phyloP scores from a whole-genome alignment of 2,329 filamentous ascomycete genomes.

The Rhynchosporium graminicola region DNA sequence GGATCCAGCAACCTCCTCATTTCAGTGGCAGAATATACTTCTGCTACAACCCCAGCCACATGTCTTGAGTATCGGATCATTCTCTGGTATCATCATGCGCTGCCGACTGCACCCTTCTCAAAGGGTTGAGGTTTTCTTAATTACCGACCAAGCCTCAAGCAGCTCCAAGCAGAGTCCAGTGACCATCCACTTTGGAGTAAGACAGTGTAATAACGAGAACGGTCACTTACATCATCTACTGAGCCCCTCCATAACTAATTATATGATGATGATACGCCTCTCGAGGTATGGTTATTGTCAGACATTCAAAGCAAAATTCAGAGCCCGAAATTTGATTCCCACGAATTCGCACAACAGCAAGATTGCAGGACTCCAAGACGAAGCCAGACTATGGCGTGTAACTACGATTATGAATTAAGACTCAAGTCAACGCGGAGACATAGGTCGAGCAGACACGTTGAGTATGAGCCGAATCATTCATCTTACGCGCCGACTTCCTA shows the following conservation, averaged over 20 bases:
- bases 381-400: neutral
- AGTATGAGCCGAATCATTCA: neutral
- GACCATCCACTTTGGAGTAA: neutral
- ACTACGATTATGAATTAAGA: conserved; percentile 8
- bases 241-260: neutral
- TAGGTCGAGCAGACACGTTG: conserved; percentile 3
- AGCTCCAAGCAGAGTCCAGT: neutral
- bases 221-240: neutral
- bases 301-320: neutral
- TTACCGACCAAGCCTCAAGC: neutral
- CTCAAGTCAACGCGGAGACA: neutral
- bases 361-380: too few species aligned
- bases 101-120: too few species aligned
- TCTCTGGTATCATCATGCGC: neutral
- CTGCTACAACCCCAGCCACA: neutral
- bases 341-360: neutral
- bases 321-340: too few species aligned
- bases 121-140: neutral
- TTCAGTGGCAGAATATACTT: neutral
- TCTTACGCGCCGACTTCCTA: conserved; percentile 6
- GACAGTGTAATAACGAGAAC: neutral
- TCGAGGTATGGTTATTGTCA: neutral
- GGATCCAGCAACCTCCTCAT: neutral
- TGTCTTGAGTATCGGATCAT: neutral
- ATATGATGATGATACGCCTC: neutral